Evolutionary conservation across 768 basidiomycete genomes (phyloP), one percentile per base, ranked within the genome.

Genomic region (Naematelia aurantialba): DNA sequence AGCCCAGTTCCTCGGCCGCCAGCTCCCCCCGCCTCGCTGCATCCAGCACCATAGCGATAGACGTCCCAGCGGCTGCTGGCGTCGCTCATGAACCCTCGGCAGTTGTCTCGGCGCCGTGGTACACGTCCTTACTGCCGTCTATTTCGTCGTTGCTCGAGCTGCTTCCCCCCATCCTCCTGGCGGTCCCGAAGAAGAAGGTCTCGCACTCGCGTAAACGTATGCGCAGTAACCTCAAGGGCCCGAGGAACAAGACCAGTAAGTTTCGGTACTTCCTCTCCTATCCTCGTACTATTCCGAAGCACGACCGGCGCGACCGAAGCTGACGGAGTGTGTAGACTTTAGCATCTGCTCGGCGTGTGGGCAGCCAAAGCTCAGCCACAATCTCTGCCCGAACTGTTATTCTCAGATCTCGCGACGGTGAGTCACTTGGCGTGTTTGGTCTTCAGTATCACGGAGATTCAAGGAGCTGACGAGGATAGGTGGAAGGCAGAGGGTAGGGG

Each of bases 201-300:
- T 91, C 92, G 0, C 92, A 97, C 78, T 91, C 90, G 21, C 82
- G 89, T 52, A 98, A 98, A 78, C 83, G 87, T n/a, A 94, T 94
- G 91, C 83, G 93, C 44, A 85, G 85, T 62, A 88, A 92, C 14
- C 91, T 92, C 78, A 98, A 98, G 78, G 91, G 92, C 1, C 79
- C 96, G 69, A 90, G 92, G 76, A 92, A 97, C 78, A 93, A 91
- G 77, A 85, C 85, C 60, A 91, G 94, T 91, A 70, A 61, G 85
- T 73, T 45, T 10, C 17, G 17, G n/a, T n/a, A 44, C 10, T 26
- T 5, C 27, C 5, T 24, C 49, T 51, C 5, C 49, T 8, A 17
- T 45, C 25, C n/a, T 17, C 14, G 31, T 3, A 24, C 26, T 44
- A 17, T 30, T 19, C 45, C 11, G 22, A 44, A 21, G 13, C 24